These are phyloP conservation scores for Neonectria coccinea DNA, from an alignment of 2,329 filamentous ascomycete genomes.

Conservation along the genomic window DNA sequence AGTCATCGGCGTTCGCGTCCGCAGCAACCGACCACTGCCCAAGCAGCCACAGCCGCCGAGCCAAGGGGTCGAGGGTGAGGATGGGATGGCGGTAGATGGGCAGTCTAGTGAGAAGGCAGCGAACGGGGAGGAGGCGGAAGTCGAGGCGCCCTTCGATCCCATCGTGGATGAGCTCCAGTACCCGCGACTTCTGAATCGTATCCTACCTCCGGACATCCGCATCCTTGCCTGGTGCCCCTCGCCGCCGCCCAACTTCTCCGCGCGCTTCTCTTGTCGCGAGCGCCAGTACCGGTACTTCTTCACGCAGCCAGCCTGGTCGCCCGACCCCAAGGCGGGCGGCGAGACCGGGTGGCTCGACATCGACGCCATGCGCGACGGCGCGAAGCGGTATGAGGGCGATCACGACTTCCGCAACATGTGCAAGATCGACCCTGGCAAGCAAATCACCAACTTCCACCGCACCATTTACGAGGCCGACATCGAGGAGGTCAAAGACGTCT, in stretches of 20 bases:
- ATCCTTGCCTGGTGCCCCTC: constrained; percentile 93
- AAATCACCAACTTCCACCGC: constrained; percentile 85
- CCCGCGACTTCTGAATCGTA: constrained; percentile 82
- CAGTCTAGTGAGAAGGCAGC: constrained; percentile 32
- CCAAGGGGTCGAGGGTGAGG: constrained; percentile 40
- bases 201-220: constrained; percentile 90
- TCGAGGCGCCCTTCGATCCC: constrained; percentile 65
- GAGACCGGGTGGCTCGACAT: constrained; percentile 88
- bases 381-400: constrained; percentile 80
- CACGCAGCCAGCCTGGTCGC: constrained; percentile 88
- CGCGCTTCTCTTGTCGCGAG: constrained; percentile 92
- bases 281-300: constrained; percentile 97
- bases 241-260: constrained; percentile 83
- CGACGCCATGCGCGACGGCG: constrained; percentile 84
- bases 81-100: constrained; percentile 40
- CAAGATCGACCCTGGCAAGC: constrained; percentile 91
- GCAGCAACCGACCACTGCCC: constrained; percentile 78
- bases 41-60: constrained; percentile 42
- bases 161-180: constrained; percentile 87
- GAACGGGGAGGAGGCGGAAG: constrained; percentile 34
- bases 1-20: constrained; percentile 84
- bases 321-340: constrained; percentile 57
- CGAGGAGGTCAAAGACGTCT: constrained; percentile 71
- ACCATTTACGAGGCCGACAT: constrained; percentile 85
- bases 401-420: constrained; percentile 99